A percentile compares a stretch with the other conserved stretches of the same genome.
Conservation (phyloP, 1,284 basidiomycete species). For the Moniliella sp. region DNA sequence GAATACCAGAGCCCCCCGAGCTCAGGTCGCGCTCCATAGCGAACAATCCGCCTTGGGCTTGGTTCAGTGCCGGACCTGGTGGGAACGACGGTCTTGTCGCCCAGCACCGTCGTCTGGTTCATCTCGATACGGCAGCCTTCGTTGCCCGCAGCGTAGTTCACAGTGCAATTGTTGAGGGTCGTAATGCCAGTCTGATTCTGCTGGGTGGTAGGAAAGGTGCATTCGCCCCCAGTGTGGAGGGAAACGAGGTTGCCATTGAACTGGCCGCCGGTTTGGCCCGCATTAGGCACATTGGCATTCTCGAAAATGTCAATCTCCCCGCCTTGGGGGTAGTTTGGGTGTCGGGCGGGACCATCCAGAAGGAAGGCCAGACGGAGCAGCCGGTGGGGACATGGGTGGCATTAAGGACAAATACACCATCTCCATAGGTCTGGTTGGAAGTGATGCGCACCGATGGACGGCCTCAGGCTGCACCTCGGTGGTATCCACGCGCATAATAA, state of each 20-base stretch:
- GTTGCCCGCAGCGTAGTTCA: constrained; percentile 7
- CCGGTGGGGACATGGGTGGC: constrained; percentile 21
- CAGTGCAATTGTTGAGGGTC: constrained; percentile 11
- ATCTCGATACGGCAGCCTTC: constrained; percentile 20
- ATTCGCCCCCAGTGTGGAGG: constrained; percentile 14
- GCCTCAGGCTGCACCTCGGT: constrained; percentile 6
- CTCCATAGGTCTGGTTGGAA: constrained; percentile 15
- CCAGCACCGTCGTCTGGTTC: constrained; percentile 5
- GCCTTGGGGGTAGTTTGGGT: constrained; percentile 14
- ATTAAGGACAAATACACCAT: constrained; percentile 24
- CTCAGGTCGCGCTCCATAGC: constrained; percentile 27
- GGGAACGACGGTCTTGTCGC: constrained; percentile 5
- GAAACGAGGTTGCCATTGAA: constrained; percentile 13
- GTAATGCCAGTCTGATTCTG: constrained; percentile 11
- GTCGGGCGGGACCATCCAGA: constrained; percentile 21
- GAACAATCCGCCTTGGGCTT: constrained; percentile 17
- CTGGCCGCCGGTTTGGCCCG: constrained; percentile 26
- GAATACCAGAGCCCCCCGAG: constrained; percentile 18
- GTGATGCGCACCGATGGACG: constrained; percentile 19
- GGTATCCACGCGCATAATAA: constrained; percentile 23
- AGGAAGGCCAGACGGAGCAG: constrained; percentile 29
- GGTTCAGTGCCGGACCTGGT: constrained; percentile 18
- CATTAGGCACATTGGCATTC: constrained; percentile 1
- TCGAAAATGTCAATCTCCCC: constrained; percentile 32
- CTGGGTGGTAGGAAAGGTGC: constrained; percentile 6